These are phyloP conservation scores for Steccherinum ochraceum DNA, from an alignment of 768 basidiomycete genomes.

Conservation along the genomic window DNA sequence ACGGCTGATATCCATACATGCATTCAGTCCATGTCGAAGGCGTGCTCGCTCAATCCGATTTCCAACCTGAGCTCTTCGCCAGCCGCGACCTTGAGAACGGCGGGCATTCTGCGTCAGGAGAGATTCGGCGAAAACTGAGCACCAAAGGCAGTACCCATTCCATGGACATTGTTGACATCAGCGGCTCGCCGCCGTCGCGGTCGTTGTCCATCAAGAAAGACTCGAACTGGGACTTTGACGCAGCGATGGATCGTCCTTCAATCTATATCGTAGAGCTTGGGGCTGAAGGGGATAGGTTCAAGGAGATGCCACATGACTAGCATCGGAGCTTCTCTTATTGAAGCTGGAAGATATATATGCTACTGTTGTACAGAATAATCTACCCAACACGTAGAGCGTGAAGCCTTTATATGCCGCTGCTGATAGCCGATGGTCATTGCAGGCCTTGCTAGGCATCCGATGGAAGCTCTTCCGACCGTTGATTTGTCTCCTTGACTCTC, in stretches of 20 bases:
- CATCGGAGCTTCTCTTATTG: too few species aligned
- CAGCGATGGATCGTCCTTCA: constrained; percentile 9
- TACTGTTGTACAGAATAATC: too few species aligned
- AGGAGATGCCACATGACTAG: too few species aligned
- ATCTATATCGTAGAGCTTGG: constrained; percentile 18
- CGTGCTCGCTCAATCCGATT: constrained; percentile 19
- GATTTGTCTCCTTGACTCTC: constrained; percentile 66
- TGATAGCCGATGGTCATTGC: too few species aligned
- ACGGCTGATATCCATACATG: background rate
- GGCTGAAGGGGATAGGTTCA: background rate
- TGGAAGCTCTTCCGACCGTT: too few species aligned
- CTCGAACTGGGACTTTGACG: constrained; percentile 18
- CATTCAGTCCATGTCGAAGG: constrained; percentile 15
- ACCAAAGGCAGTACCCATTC: background rate
- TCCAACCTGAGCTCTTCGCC: constrained; percentile 21
- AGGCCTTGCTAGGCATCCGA: too few species aligned
- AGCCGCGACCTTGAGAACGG: background rate
- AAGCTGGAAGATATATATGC: too few species aligned
- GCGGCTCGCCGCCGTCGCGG: background rate
- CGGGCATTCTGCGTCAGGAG: background rate
- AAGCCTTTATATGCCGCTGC: too few species aligned
- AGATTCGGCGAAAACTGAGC: background rate
- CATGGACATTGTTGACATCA: background rate
- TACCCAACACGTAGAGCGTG: too few species aligned
- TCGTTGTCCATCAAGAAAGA: constrained; percentile 12